Evolutionary conservation across 371 early-diverging fungal species (phyloP), one percentile per base, ranked within the genome.

Genomic region (Rhizomucor miehei): DNA sequence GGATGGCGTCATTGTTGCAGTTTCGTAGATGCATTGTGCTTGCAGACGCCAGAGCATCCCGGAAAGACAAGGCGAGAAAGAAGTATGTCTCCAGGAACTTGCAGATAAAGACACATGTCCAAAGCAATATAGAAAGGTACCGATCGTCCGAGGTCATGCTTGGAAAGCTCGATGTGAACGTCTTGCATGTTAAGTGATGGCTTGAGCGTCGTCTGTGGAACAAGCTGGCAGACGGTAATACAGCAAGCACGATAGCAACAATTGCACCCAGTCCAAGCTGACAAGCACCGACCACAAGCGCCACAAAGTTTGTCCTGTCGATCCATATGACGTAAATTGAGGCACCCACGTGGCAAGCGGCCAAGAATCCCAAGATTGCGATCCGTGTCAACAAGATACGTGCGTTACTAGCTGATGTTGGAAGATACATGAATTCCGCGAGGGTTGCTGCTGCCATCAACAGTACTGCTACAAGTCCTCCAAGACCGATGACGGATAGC

Each of bases 1-100:
- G 57, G 2, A 75, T 36, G 0, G 66, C 54, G 45, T 86, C 86
- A 1, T 63, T 59, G 40, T 75, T 65, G 61, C 90, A 90, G 53
- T 76, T 67, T n/a, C 60, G 53, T 1, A 81, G 67, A 6, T 62
- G 76, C 62, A 80, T 79, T 6, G 63, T 60, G 24, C 72, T 77
- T 50, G 86, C 73, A 17, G 82, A 77, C 45, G 81, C 79, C 50
- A 93, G 69, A 10, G 91, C 88, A 54, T 90, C 92, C 45, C 83
- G 87, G 63, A 92, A 90, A 0, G 91, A 88, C 24, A 86, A 71
- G 0, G 88, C 87, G 29, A 91, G 60, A 76, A 89, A 92, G 62
- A 91, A 88, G 72, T 93, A 93, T 1, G 88, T 85, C 60, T 89
- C 91, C 51, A 91, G 63, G 49, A 89, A 82, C 62, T 94, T 94